phyloP scores from a whole-genome alignment of 352 stramenopile species.

The Thalassiosira hispida region DNA sequence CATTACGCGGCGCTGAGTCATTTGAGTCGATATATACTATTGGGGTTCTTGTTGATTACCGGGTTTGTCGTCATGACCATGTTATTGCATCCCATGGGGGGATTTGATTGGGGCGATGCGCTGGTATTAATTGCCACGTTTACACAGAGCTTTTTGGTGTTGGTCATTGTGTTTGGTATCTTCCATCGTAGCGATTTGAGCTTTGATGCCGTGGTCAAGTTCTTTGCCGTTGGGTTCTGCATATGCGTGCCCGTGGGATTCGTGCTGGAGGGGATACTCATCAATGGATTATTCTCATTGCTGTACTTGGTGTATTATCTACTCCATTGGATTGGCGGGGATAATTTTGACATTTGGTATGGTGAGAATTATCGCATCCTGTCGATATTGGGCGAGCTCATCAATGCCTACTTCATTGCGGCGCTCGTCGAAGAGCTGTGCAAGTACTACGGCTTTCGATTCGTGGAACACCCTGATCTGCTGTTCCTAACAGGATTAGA shows the following conservation, averaged over 20 bases:
- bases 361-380: slow-evolving; percentile 60
- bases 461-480: slow-evolving; percentile 81
- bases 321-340: slow-evolving; percentile 45
- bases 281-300: slow-evolving; percentile 60
- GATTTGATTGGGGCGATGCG: slow-evolving; percentile 73
- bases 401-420: slow-evolving; percentile 80
- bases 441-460: slow-evolving; percentile 85
- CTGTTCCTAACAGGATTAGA: slow-evolving; percentile 80
- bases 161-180: slow-evolving; percentile 80
- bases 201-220: slow-evolving; percentile 83
- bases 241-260: slow-evolving; percentile 75
- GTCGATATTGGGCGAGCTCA: slow-evolving; percentile 72
- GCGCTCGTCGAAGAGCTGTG: slow-evolving; percentile 78
- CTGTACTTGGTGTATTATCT: slow-evolving; percentile 60
- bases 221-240: slow-evolving; percentile 80
- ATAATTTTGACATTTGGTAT: slow-evolving; percentile 61
- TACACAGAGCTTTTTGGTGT: slow-evolving; percentile 73
- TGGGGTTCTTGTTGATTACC: slow-evolving; percentile 50
- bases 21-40: slow-evolving; percentile 74
- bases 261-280: slow-evolving; percentile 74
- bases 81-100: slow-evolving; percentile 65
- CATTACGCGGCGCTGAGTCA: slow-evolving; percentile 76
- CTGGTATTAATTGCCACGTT: slow-evolving; percentile 82
- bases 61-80: slow-evolving; percentile 58
- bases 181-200: slow-evolving; percentile 84